Percentiles rank a stretch among this genome's conserved stretches.
phyloP scores from a whole-genome alignment of 805 yeast genomes.

The Cyberlindnera japonica region DNA sequence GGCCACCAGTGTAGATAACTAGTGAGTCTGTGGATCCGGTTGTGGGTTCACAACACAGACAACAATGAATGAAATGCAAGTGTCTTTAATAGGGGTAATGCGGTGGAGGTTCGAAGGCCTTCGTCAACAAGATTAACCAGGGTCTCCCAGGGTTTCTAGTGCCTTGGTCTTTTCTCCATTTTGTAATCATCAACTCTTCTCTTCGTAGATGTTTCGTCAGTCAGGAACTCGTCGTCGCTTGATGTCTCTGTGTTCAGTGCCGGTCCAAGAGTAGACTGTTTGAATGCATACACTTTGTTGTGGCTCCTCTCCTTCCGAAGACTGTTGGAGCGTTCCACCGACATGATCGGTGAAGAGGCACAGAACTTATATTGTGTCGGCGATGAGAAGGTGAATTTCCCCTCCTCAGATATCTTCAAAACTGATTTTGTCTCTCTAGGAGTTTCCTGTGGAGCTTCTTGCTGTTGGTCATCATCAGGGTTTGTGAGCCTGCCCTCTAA shows the following conservation, averaged over 20 bases:
- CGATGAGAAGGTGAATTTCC: constrained; percentile 17
- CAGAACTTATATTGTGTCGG: constrained; percentile 20
- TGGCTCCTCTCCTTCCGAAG: neutral
- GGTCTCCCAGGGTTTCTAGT: neutral
- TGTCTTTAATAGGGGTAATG: too few species aligned
- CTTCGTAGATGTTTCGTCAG: constrained; percentile 6
- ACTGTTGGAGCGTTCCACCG: constrained; percentile 2
- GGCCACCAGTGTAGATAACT: too few species aligned
- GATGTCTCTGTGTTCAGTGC: neutral
- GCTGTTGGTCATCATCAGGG: neutral
- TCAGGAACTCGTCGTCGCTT: constrained; percentile 9
- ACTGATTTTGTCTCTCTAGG: neutral
- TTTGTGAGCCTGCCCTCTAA: constrained; percentile 22
- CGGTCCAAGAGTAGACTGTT: neutral
- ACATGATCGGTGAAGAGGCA: constrained; percentile 21
- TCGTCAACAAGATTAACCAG: too few species aligned
- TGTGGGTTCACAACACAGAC: too few species aligned
- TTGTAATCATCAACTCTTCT: constrained; percentile 4
- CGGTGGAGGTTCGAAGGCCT: too few species aligned
- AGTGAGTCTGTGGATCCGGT: too few species aligned
- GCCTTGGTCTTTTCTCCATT: constrained; percentile 11
- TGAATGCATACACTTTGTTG: neutral
- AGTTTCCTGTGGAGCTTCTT: neutral
- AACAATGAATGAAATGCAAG: too few species aligned
- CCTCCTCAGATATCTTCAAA: constrained; percentile 15